Evolutionary conservation across 805 yeast species (phyloP).

Genomic region (Starmerella etchellsii): DNA sequence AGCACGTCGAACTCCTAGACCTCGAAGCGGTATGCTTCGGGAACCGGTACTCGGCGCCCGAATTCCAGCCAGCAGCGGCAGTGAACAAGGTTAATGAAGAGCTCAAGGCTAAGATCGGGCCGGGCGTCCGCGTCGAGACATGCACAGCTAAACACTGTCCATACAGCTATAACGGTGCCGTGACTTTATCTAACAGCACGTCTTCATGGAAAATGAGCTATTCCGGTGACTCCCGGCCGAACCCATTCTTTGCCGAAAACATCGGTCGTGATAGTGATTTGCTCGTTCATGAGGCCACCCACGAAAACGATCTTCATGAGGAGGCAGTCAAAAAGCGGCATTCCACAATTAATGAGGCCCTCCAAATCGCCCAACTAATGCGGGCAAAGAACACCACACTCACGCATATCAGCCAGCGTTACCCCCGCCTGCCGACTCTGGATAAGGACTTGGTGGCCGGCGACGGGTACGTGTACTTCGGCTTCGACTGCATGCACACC

Average conservation of each 20-base stretch:
- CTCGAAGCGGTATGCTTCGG: conserved; percentile 45
- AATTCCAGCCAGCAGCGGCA: neutral
- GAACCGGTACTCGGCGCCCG: conserved; percentile 18
- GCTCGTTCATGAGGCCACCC: conserved; percentile 84
- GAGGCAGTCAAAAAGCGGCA: conserved; percentile 79
- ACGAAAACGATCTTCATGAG: conserved; percentile 60
- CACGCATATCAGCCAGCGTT: conserved; percentile 90
- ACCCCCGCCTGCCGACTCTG: conserved; percentile 41
- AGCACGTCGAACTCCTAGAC: conserved; percentile 40
- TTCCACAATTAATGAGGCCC: conserved; percentile 80
- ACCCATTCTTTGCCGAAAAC: conserved; percentile 39
- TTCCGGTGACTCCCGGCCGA: conserved; percentile 93
- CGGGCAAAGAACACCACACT: conserved; percentile 53
- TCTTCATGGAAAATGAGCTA: conserved; percentile 56
- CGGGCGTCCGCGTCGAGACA: conserved; percentile 26
- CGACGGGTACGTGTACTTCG: conserved; percentile 32
- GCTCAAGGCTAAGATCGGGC: neutral
- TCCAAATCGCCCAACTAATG: conserved; percentile 59
- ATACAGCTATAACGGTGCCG: conserved; percentile 58
- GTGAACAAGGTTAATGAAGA: neutral
- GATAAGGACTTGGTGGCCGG: conserved; percentile 7
- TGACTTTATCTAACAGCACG: conserved; percentile 22
- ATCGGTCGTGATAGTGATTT: conserved; percentile 59
- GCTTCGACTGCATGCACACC: conserved; percentile 55
- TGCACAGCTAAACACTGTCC: conserved; percentile 78